Evolutionary conservation across 139 green algal genomes (phyloP), one percentile per base, ranked within the genome.

Genomic region (Picochlorum sp.): DNA sequence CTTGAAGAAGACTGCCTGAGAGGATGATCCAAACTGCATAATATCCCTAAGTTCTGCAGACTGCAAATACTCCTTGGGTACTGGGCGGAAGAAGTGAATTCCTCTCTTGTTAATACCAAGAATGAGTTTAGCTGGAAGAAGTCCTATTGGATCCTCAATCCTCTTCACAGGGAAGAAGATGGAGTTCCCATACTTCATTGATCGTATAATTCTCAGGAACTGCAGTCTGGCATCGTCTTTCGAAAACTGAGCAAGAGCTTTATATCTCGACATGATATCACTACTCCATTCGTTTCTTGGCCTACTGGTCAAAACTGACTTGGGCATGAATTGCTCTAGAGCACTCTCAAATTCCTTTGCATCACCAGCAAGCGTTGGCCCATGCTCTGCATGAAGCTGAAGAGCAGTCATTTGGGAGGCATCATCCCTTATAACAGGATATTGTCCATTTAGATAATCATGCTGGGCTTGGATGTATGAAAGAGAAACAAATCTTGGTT

Each of bases 11-110:
- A 97, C 89, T 1, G 91, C 91, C 32, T 88, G 79, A 55, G 61
- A 77, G 63, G 69, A 86, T 55, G 69, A 83, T 31, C 86, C 86
- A 72, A 94, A 94, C 75, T 97, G 91, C 88, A 96, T 96, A 75
- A 98, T 97, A 77, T 98, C 87, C 0, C 89, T 80, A 65, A 98
- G 84, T 80, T 96, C 89, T 7, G 88, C 91, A 13, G 65, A 85
- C 76, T 97, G 87, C 50, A 98, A 75, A 79, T 97, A 97, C 79
- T 97, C 91, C 76, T 95, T 95, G 10, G 91, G 91, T 37, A 94
- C 77, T 1, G 86, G 88, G 41, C 90, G 78, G 70, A 93, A 93
- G 69, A 90, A 92, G 74, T 93, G 85, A 40, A 91, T 78, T 18
- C 91, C 86, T 5, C 86, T 80, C 74, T 96, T 96, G 82, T 98